phyloP scores from a whole-genome alignment of 2,329 filamentous ascomycete species.

The Celoporthe dispersa region DNA sequence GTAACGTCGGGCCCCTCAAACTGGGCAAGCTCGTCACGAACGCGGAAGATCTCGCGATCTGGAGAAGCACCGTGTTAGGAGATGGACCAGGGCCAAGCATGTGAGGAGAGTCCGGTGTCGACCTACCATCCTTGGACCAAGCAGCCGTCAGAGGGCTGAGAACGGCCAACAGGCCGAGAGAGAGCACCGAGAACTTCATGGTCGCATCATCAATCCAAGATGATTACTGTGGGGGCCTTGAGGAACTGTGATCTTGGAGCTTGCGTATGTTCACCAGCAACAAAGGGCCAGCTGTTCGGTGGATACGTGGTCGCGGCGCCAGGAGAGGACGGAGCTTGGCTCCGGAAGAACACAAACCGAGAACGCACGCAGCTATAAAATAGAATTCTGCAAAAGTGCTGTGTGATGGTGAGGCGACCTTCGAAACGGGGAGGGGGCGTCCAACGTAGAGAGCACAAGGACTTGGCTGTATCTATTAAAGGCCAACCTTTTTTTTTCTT shows the following conservation, averaged over 20 bases:
- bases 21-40: slow-evolving; percentile 82
- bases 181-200: slow-evolving; percentile 74
- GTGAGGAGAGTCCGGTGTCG: background rate
- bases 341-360: background rate
- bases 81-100: slow-evolving; percentile 2
- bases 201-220: slow-evolving; percentile 49
- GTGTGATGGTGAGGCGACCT: background rate
- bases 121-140: slow-evolving; percentile 84
- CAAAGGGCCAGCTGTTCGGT: slow-evolving; percentile 23
- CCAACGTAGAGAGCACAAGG: background rate
- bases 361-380: background rate
- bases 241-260: background rate
- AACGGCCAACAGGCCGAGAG: slow-evolving; percentile 71
- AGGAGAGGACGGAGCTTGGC: background rate
- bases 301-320: slow-evolving; percentile 9
- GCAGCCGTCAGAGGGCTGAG: slow-evolving; percentile 70
- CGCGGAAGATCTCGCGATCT: slow-evolving; percentile 98
- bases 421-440: background rate
- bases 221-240: background rate
- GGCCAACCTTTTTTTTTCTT: background rate
- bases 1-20: slow-evolving; percentile 78
- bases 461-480: background rate
- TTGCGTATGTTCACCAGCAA: slow-evolving; percentile 4
- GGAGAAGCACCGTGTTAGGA: slow-evolving; percentile 21
- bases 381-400: too few relatives aligned